phyloP scores from a whole-genome alignment of 805 yeast genomes.

The Ogataea nitratoaversa region DNA sequence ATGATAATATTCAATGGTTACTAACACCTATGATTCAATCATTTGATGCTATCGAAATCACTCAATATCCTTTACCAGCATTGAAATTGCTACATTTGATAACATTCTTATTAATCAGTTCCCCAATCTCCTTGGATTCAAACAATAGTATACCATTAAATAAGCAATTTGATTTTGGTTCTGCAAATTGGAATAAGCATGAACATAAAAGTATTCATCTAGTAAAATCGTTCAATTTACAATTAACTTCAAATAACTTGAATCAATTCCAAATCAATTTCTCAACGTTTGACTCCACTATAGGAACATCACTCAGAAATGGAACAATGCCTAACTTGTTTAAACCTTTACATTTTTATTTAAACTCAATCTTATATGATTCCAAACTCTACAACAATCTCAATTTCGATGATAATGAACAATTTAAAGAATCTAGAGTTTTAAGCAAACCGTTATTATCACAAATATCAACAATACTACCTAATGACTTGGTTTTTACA shows the following conservation, averaged over 20 bases:
- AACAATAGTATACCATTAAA: slow-evolving; percentile 15
- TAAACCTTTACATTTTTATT: slow-evolving; percentile 38
- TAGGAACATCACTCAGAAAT: slow-evolving; percentile 18
- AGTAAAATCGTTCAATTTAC: slow-evolving; percentile 44
- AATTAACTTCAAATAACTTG: slow-evolving; percentile 26
- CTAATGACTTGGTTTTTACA: slow-evolving; percentile 38
- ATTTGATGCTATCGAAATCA: slow-evolving; percentile 42
- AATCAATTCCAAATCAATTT: slow-evolving; percentile 20
- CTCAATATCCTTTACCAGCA: slow-evolving; percentile 36
- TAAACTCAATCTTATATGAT: slow-evolving; percentile 37
- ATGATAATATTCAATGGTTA: slow-evolving; percentile 27
- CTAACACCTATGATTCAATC: slow-evolving; percentile 34
- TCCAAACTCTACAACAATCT: background rate
- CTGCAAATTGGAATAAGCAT: slow-evolving; percentile 39
- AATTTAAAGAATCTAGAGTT: slow-evolving; percentile 31
- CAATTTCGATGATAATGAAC: background rate
- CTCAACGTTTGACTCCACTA: slow-evolving; percentile 30
- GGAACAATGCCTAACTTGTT: slow-evolving; percentile 41
- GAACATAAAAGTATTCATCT: slow-evolving; percentile 41
- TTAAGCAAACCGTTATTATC: slow-evolving; percentile 36
- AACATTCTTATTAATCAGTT: slow-evolving; percentile 44
- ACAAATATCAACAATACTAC: slow-evolving; percentile 34
- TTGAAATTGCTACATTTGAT: slow-evolving; percentile 39
- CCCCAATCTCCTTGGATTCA: slow-evolving; percentile 28
- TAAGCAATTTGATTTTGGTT: slow-evolving; percentile 18